phyloP scores from a whole-genome alignment of 2,329 filamentous ascomycete species.

The Fusarium duplospermum region DNA sequence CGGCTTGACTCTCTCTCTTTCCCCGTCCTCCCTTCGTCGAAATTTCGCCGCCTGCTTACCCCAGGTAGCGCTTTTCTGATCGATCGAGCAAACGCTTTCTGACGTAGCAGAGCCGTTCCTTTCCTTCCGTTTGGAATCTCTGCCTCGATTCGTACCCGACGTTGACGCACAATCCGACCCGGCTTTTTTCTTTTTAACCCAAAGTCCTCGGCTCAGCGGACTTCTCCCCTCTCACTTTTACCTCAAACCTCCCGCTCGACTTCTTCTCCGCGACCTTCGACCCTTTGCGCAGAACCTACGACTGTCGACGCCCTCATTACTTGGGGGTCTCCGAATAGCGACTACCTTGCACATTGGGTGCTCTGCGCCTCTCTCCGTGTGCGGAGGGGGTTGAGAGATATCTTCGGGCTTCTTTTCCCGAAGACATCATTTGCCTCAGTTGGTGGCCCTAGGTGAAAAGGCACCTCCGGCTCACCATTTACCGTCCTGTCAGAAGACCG shows the following conservation, averaged over 20 bases:
- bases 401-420: constrained; percentile 32
- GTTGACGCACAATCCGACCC: constrained; percentile 21
- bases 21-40: constrained; percentile 25
- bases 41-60: constrained; percentile 25
- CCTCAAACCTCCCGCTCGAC: neutral
- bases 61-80: constrained; percentile 23
- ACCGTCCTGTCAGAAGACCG: constrained; percentile 26
- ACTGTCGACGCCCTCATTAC: constrained; percentile 34
- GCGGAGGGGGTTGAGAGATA: constrained; percentile 43
- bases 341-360: constrained; percentile 40
- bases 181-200: constrained; percentile 2
- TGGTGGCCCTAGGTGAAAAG: constrained; percentile 36
- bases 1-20: constrained; percentile 20
- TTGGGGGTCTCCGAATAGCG: constrained; percentile 36
- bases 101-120: constrained; percentile 24
- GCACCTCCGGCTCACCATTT: constrained; percentile 31
- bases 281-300: constrained; percentile 16
- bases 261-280: constrained; percentile 22
- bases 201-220: constrained; percentile 36
- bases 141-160: constrained; percentile 12
- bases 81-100: constrained; percentile 25
- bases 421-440: constrained; percentile 30
- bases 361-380: constrained; percentile 38
- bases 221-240: constrained; percentile 3
- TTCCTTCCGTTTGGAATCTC: constrained; percentile 5